phyloP scores from a whole-genome alignment of 2,329 filamentous ascomycete genomes.

The Penicillium sp. region DNA sequence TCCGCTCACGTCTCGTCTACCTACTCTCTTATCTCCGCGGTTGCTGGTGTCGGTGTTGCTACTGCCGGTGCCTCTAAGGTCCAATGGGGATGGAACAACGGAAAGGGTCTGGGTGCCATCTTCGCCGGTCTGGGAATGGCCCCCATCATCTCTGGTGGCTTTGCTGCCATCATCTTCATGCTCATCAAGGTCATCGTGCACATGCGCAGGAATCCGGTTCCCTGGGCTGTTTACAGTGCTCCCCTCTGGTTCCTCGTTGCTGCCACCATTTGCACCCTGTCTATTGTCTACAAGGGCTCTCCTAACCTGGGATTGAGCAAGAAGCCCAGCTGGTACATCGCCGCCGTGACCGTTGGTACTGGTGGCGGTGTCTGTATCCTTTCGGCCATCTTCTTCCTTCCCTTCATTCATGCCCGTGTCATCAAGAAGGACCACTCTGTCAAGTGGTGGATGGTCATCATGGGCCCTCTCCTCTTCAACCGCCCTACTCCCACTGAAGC shows the following conservation, averaged over 20 bases:
- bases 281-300: conserved; percentile 78
- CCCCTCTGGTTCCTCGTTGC: conserved; percentile 77
- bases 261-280: conserved; percentile 70
- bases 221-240: conserved; percentile 70
- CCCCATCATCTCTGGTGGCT: conserved; percentile 63
- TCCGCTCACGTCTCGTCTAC: conserved; percentile 72
- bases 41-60: conserved; percentile 68
- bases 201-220: conserved; percentile 67
- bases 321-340: conserved; percentile 63
- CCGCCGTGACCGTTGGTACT: conserved; percentile 62
- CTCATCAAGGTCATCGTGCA: conserved; percentile 71
- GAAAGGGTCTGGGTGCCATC: conserved; percentile 68
- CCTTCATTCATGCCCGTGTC: conserved; percentile 64
- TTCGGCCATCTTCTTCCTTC: conserved; percentile 69
- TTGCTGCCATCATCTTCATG: conserved; percentile 68
- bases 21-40: conserved; percentile 67
- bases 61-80: conserved; percentile 61
- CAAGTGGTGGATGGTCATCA: conserved; percentile 61
- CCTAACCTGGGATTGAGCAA: conserved; percentile 64
- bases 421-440: conserved; percentile 67
- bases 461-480: conserved; percentile 63
- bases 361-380: conserved; percentile 61
- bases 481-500: conserved; percentile 57
- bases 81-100: conserved; percentile 68
- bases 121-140: conserved; percentile 65